phyloP scores from a whole-genome alignment of 1,284 basidiomycete species.

The Melanopsichium pennsylvanicum region DNA sequence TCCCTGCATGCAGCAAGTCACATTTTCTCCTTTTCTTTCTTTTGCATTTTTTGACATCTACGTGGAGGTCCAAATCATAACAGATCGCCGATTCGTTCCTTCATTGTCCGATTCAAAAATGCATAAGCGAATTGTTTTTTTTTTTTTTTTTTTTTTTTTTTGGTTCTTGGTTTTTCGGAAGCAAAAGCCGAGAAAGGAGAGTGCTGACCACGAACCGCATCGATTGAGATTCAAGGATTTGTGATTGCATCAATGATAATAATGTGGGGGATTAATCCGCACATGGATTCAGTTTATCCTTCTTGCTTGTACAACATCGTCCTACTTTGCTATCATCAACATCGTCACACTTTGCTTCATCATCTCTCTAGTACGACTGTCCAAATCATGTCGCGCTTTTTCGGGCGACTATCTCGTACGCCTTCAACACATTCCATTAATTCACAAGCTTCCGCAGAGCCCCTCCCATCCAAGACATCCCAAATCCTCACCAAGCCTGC shows the following conservation, averaged over 20 bases:
- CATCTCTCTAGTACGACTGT: background rate
- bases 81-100: background rate
- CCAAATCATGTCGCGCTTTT: slow-evolving; percentile 34
- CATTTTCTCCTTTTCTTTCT: background rate
- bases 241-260: too few species aligned
- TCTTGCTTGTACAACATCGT: too few species aligned
- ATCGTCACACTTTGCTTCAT: background rate
- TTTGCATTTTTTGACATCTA: slow-evolving; percentile 8
- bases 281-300: background rate
- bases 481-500: slow-evolving; percentile 28
- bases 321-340: background rate
- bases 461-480: slow-evolving; percentile 36
- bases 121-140: background rate
- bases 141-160: background rate
- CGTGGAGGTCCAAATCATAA: slow-evolving; percentile 7
- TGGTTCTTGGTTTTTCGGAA: background rate
- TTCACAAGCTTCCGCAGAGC: slow-evolving; percentile 10
- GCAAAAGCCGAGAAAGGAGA: background rate
- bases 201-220: too few species aligned
- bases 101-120: background rate
- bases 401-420: slow-evolving; percentile 30
- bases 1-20: slow-evolving; percentile 17
- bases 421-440: slow-evolving; percentile 32
- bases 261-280: slow-evolving; percentile 1
- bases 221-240: too few species aligned